Percentiles rank a stretch among this genome's conserved stretches.
Conservation (phyloP, 2,329 filamentous ascomycete genomes). For the Aureobasidium melanogenum region DNA sequence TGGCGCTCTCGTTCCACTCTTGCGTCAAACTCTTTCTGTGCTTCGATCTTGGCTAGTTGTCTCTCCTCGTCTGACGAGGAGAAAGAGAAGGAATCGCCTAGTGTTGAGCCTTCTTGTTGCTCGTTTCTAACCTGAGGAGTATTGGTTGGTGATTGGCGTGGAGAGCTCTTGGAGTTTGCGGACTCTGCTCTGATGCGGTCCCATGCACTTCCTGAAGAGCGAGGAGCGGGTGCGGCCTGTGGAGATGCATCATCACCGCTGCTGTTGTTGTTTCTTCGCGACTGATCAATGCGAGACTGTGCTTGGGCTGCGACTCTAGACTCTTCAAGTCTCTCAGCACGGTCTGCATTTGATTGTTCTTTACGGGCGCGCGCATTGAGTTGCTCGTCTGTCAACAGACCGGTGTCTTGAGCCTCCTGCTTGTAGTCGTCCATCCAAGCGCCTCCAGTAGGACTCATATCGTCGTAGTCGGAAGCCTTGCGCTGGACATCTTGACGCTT, state of each 20-base stretch:
- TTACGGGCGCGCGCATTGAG: constrained; percentile 16
- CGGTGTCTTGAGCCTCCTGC: constrained; percentile 19
- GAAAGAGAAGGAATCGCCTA: constrained; percentile 38
- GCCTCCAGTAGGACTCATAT: constrained; percentile 33
- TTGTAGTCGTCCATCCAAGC: constrained; percentile 24
- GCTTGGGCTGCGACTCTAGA: neutral
- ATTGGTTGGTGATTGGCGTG: neutral
- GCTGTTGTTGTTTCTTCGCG: constrained; percentile 14
- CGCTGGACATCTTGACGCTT: constrained; percentile 11
- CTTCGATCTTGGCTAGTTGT: constrained; percentile 34
- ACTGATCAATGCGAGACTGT: neutral
- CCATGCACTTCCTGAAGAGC: constrained; percentile 31
- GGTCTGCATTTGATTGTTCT: constrained; percentile 13
- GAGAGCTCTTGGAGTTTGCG: neutral
- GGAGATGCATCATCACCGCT: neutral
- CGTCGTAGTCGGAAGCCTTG: constrained; percentile 21
- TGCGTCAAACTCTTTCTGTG: constrained; percentile 43
- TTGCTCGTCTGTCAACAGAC: constrained; percentile 25
- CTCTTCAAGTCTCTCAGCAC: neutral
- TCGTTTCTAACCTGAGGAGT: constrained; percentile 17
- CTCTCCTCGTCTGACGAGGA: constrained; percentile 34
- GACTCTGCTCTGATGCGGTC: constrained; percentile 31
- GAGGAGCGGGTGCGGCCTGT: neutral
- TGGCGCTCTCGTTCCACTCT: constrained; percentile 40
- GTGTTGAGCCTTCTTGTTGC: constrained; percentile 24